These are phyloP conservation scores for Cladosporium sp. DNA, from an alignment of 2,329 filamentous ascomycete genomes.

Conservation along the genomic window DNA sequence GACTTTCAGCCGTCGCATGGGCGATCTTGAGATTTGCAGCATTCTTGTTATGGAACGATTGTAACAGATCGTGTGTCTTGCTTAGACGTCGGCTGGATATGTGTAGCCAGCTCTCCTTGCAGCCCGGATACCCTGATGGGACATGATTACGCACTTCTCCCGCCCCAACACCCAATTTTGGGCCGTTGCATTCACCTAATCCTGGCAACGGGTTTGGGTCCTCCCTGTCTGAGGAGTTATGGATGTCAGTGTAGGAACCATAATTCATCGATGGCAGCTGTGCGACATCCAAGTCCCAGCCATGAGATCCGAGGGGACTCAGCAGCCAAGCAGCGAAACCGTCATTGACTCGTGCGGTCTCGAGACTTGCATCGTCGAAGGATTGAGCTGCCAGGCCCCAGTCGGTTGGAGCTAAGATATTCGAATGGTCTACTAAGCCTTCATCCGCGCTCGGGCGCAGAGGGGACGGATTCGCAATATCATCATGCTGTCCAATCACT, in stretches of 20 bases:
- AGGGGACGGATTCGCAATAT: not conserved
- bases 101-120: not conserved
- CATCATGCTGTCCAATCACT: not conserved
- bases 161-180: not conserved
- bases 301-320: slow-evolving; percentile 29
- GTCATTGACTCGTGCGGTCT: slow-evolving; percentile 62
- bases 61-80: not conserved
- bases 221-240: not conserved
- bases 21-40: not conserved
- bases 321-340: slow-evolving; percentile 33
- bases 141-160: not conserved
- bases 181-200: too few species aligned
- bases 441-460: slow-evolving; percentile 53
- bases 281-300: slow-evolving; percentile 28
- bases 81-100: not conserved
- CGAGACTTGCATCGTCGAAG: slow-evolving; percentile 68
- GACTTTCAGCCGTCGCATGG: not conserved
- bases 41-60: not conserved
- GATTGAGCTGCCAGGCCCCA: not conserved
- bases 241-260: slow-evolving; percentile 5
- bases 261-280: slow-evolving; percentile 31
- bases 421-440: not conserved
- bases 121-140: not conserved
- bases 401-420: not conserved
- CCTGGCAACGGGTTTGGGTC: not conserved